Evolutionary conservation across 179 eudicot species (phyloP).

Genomic region (Spergularia azorica): DNA sequence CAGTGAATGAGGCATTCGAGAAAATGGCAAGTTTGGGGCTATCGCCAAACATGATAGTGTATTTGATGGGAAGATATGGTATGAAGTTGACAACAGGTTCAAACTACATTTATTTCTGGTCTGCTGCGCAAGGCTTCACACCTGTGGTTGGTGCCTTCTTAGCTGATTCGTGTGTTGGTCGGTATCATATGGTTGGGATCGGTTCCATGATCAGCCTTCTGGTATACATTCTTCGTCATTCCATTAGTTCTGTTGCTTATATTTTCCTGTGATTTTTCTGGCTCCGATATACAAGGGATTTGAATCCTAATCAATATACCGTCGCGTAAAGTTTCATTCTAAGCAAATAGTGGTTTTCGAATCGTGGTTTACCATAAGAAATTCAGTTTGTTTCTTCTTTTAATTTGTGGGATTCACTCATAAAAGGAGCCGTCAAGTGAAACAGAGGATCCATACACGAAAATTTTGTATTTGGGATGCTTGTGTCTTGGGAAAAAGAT

Average conservation of each 20-base stretch:
- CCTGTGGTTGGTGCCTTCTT: slow-evolving; percentile 52
- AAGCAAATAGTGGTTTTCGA: too few relatives aligned
- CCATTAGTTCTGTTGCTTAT: not conserved
- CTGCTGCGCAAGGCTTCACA: slow-evolving; percentile 43
- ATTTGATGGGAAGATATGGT: slow-evolving; percentile 23
- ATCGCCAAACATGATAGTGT: slow-evolving; percentile 17
- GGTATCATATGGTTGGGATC: slow-evolving; percentile 43
- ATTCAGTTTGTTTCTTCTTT: too few relatives aligned
- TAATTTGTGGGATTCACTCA: too few relatives aligned
- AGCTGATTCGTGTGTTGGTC: slow-evolving; percentile 57
- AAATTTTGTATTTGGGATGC: too few relatives aligned
- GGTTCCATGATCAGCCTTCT: slow-evolving; percentile 51
- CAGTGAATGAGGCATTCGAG: slow-evolving; percentile 13
- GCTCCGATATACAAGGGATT: not conserved
- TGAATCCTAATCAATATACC: too few relatives aligned
- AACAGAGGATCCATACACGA: not conserved
- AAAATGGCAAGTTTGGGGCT: slow-evolving; percentile 18
- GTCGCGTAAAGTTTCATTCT: too few relatives aligned
- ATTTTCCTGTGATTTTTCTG: not conserved
- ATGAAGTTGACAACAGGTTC: slow-evolving; percentile 21
- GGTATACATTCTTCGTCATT: slow-evolving; percentile 32
- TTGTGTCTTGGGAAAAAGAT: too few relatives aligned
- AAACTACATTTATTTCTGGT: slow-evolving; percentile 40
- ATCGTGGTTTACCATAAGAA: too few relatives aligned
- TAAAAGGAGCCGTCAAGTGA: too few relatives aligned